phyloP scores from a whole-genome alignment of 805 yeast species.

The Jamesozyma hellenica region DNA sequence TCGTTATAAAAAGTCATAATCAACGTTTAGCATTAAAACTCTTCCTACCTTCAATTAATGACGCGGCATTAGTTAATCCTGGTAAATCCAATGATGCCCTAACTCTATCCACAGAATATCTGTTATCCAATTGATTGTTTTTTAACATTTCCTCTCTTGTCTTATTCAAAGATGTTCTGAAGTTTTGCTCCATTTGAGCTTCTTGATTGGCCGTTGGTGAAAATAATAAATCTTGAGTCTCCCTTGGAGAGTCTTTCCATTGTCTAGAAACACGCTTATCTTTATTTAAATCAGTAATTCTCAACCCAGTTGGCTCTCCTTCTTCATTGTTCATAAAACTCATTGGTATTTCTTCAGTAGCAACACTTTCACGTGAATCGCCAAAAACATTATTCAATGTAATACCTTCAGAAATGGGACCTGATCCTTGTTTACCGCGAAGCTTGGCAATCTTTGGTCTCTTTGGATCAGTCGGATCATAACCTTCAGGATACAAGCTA shows the following conservation, averaged over 20 bases:
- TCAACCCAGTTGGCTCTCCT: conserved; percentile 24
- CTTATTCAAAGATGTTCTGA: conserved; percentile 31
- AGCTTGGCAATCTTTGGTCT: conserved; percentile 44
- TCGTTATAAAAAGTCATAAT: not conserved
- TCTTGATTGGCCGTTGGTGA: conserved; percentile 12
- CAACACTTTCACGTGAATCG: conserved; percentile 22
- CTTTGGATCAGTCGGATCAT: conserved; percentile 75
- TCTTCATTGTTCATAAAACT: conserved; percentile 16
- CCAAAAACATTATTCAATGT: conserved; percentile 1
- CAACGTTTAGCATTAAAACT: conserved; percentile 6
- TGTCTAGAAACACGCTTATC: not conserved
- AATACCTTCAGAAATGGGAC: conserved; percentile 1
- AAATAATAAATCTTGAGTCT: conserved; percentile 19
- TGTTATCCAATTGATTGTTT: conserved; percentile 29
- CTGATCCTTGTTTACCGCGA: not conserved
- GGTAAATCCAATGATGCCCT: conserved; percentile 34
- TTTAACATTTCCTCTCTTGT: conserved; percentile 32
- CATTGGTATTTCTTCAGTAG: conserved; percentile 35
- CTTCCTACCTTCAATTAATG: conserved; percentile 6
- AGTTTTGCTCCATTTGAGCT: conserved; percentile 1
- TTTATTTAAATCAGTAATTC: conserved; percentile 2
- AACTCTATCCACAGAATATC: conserved; percentile 33
- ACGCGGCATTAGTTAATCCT: conserved; percentile 31
- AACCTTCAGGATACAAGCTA: conserved; percentile 51
- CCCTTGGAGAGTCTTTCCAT: conserved; percentile 20